Percentiles rank a stretch among this genome's conserved stretches.
Evolutionary conservation across 768 basidiomycete species (phyloP).

Genomic region (Xerocomus spinulosus): DNA sequence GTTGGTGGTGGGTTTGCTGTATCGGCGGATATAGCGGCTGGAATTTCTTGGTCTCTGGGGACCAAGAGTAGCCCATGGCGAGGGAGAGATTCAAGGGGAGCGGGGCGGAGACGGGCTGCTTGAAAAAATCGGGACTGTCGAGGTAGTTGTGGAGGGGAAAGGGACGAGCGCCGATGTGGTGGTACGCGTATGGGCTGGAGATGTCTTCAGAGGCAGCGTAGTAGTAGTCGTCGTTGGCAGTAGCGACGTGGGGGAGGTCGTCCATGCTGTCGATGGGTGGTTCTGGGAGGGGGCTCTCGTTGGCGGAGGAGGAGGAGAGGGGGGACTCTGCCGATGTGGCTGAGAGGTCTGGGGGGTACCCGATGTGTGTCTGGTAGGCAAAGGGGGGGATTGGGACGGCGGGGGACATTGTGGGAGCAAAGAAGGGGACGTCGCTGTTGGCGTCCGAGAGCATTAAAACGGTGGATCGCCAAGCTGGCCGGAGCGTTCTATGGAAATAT

Average conservation of each 20-base stretch:
- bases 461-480: constrained; percentile 15
- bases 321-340: constrained; percentile 36
- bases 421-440: constrained; percentile 19
- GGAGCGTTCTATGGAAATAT: constrained; percentile 33
- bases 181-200: constrained; percentile 20
- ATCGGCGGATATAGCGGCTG: constrained; percentile 33
- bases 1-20: constrained; percentile 28
- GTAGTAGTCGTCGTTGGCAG: constrained; percentile 27
- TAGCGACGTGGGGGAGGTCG: constrained; percentile 26
- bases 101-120: constrained; percentile 32
- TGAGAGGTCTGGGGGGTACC: constrained; percentile 33
- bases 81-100: constrained; percentile 30
- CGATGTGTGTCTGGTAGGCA: constrained; percentile 15
- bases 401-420: constrained; percentile 20
- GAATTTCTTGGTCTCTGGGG: constrained; percentile 32
- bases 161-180: constrained; percentile 19
- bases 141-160: constrained; percentile 22
- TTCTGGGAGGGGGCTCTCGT: constrained; percentile 39
- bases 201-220: constrained; percentile 26
- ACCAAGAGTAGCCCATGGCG: constrained; percentile 32
- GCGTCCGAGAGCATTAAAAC: constrained; percentile 29
- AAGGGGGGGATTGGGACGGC: constrained; percentile 14
- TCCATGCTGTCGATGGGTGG: constrained; percentile 34
- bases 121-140: constrained; percentile 26
- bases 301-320: constrained; percentile 37